Conservation (phyloP, 192 early-diverging fungal genomes). For the Entrophospora sp. region DNA sequence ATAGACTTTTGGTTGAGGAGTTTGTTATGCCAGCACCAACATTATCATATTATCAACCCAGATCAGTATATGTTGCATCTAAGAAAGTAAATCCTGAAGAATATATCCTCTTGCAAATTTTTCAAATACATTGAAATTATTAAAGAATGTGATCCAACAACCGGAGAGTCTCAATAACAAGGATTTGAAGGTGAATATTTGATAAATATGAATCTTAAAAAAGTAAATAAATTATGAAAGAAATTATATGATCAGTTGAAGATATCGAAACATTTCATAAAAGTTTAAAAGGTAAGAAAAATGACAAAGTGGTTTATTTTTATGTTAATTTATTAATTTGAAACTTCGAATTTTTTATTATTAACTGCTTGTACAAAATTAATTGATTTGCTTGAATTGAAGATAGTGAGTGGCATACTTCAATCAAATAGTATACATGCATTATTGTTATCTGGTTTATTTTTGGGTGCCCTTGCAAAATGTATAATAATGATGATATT, state of each 20-base stretch:
- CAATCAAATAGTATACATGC: slow-evolving; percentile 74
- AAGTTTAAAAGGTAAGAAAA: too few species aligned
- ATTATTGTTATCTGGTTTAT: slow-evolving; percentile 75
- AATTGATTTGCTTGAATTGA: slow-evolving; percentile 81
- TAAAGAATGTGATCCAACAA: slow-evolving; percentile 93
- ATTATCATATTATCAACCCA: slow-evolving; percentile 70
- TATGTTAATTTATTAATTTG: too few species aligned
- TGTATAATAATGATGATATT: slow-evolving; percentile 93
- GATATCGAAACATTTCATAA: too few species aligned
- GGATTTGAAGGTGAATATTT: slow-evolving; percentile 94
- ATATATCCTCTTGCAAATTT: slow-evolving; percentile 62
- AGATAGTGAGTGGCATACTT: slow-evolving; percentile 57
- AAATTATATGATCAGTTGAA: slow-evolving; percentile 56
- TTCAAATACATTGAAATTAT: slow-evolving; percentile 83
- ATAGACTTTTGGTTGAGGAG: slow-evolving; percentile 49
- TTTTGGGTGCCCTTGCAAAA: slow-evolving; percentile 76
- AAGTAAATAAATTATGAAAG: neutral
- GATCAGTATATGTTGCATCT: slow-evolving; percentile 80
- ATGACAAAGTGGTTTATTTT: too few species aligned
- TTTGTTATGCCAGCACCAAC: slow-evolving; percentile 63
- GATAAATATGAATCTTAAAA: slow-evolving; percentile 24
- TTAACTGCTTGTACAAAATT: slow-evolving; percentile 61
- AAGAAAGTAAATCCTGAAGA: slow-evolving; percentile 51
- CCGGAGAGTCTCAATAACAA: slow-evolving; percentile 85
- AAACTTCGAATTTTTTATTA: too few species aligned